Evolutionary conservation across 1,139 yeast genomes (phyloP).

Genomic region (Suhomyces atakaporum): DNA sequence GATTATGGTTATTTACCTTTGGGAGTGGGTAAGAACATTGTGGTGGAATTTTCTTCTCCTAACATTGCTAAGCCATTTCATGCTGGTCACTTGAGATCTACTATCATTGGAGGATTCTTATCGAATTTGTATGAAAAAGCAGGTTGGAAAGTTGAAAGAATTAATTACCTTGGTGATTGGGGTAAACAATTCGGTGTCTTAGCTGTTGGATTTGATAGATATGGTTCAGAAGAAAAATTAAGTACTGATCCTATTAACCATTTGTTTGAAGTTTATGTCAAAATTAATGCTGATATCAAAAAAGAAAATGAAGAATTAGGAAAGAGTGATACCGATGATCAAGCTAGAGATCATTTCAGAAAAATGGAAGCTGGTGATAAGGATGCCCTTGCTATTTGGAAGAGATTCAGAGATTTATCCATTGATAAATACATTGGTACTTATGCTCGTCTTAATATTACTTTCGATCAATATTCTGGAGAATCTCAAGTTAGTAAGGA

Average conservation of each 20-base stretch:
- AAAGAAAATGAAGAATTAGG: conserved; percentile 53
- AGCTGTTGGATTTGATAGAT: conserved; percentile 87
- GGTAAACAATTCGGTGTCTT: conserved; percentile 97
- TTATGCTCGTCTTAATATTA: conserved; percentile 87
- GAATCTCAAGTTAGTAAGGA: conserved; percentile 90
- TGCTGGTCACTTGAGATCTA: conserved; percentile 97
- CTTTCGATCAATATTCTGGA: conserved; percentile 87
- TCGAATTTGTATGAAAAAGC: conserved; percentile 85
- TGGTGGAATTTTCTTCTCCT: conserved; percentile 95
- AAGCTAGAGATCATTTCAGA: conserved; percentile 86
- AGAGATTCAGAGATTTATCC: conserved; percentile 83
- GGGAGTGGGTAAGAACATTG: conserved; percentile 70
- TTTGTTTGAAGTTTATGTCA: conserved; percentile 91
- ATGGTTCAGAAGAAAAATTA: conserved; percentile 77
- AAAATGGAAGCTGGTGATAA: conserved; percentile 94
- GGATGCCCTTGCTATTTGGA: conserved; percentile 78
- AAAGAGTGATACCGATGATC: conserved; percentile 70
- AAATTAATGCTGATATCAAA: conserved; percentile 76
- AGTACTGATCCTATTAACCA: conserved; percentile 87
- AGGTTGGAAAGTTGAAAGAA: conserved; percentile 88
- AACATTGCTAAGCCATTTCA: conserved; percentile 99
- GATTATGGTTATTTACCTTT: conserved; percentile 75
- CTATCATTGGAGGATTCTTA: conserved; percentile 97
- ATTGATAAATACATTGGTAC: conserved; percentile 85
- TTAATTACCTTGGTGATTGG: conserved; percentile 98